Conservation (phyloP, 2,329 filamentous ascomycete genomes). For the Dactylellina parvicollis region DNA sequence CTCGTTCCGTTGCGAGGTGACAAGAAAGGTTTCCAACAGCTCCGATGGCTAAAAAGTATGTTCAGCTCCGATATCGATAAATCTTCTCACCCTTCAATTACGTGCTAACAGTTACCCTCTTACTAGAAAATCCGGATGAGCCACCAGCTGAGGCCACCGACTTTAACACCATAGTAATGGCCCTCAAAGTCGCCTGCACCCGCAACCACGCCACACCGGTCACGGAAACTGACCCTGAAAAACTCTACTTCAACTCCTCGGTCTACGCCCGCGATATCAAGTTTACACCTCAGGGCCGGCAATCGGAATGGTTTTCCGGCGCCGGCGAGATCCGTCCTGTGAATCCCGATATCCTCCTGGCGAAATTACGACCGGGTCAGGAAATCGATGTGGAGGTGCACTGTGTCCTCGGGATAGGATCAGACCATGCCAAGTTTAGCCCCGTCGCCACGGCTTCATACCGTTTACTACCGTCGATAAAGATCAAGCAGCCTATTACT, state of each 20-base stretch:
- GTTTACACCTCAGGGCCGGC: constrained; percentile 79
- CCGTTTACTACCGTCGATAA: constrained; percentile 86
- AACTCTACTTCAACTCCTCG: constrained; percentile 85
- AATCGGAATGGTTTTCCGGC: constrained; percentile 74
- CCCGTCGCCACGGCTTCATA: constrained; percentile 95
- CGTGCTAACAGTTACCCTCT: not conserved
- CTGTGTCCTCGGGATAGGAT: constrained; percentile 91
- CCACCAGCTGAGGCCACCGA: constrained; percentile 70
- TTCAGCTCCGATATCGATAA: not conserved
- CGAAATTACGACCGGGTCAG: constrained; percentile 92
- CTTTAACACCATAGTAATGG: constrained; percentile 85
- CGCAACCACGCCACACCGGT: constrained; percentile 77
- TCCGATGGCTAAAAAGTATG: constrained; percentile 57
- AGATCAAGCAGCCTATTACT: constrained; percentile 82
- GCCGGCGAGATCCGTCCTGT: constrained; percentile 74
- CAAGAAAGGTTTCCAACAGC: constrained; percentile 75
- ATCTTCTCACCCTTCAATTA: not conserved
- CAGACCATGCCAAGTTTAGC: constrained; percentile 96
- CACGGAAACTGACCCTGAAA: constrained; percentile 80
- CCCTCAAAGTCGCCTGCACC: constrained; percentile 80
- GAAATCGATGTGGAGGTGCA: constrained; percentile 86
- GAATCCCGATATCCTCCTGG: constrained; percentile 92
- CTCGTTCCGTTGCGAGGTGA: constrained; percentile 88
- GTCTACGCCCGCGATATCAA: constrained; percentile 81
- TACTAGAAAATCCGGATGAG: constrained; percentile 42